Evolutionary conservation across 2,329 filamentous ascomycete species (phyloP).

Genomic region (Colletotrichum lindemuthianum): DNA sequence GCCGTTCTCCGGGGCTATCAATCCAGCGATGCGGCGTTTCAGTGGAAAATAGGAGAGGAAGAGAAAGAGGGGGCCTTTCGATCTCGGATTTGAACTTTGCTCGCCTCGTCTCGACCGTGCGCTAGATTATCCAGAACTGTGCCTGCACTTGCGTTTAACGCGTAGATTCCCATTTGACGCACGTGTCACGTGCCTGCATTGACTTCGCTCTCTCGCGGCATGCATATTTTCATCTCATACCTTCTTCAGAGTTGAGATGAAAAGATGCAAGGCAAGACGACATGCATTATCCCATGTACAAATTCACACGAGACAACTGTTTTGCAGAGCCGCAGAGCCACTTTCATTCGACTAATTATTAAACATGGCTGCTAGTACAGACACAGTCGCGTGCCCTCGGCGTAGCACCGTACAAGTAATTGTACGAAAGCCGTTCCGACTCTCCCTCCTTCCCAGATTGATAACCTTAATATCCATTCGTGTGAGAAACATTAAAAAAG

Average conservation of each 20-base stretch:
- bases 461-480: constrained; percentile 11
- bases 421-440: neutral
- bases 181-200: too few relatives aligned
- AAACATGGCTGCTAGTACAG: neutral
- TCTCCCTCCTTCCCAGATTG: constrained; percentile 1
- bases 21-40: constrained; percentile 22
- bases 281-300: too few relatives aligned
- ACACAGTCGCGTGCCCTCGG: constrained; percentile 14
- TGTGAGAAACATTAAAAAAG: constrained; percentile 1
- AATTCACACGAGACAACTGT: too few relatives aligned
- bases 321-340: neutral
- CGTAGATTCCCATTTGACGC: too few relatives aligned
- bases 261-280: too few relatives aligned
- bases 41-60: constrained; percentile 5
- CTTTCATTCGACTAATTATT: neutral
- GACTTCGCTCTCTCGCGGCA: too few relatives aligned
- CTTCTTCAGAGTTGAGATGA: too few relatives aligned
- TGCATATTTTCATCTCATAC: too few relatives aligned
- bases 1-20: constrained; percentile 27
- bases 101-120: constrained; percentile 13
- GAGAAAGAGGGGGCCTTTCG: neutral
- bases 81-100: constrained; percentile 24
- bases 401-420: constrained; percentile 23
- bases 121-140: constrained; percentile 21
- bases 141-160: neutral